Evolutionary conservation across 2,329 filamentous ascomycete genomes (phyloP).

Genomic region (Cercospora beticola): DNA sequence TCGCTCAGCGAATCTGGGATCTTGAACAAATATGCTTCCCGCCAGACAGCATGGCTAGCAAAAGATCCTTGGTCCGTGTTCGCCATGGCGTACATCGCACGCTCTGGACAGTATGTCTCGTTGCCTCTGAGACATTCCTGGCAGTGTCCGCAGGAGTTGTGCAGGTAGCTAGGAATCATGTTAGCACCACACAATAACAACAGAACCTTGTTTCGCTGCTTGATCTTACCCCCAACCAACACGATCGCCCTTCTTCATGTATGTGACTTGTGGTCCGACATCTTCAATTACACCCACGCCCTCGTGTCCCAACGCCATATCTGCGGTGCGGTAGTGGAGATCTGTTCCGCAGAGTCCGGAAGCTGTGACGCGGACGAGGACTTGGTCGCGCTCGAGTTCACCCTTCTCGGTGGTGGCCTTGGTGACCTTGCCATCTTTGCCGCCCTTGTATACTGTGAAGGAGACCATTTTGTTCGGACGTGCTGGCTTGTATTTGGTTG

Average conservation of each 20-base stretch:
- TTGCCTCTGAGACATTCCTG: slow-evolving; percentile 46
- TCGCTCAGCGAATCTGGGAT: slow-evolving; percentile 48
- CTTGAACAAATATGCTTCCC: slow-evolving; percentile 49
- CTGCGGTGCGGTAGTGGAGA: slow-evolving; percentile 37
- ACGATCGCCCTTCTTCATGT: slow-evolving; percentile 53
- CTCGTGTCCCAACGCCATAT: slow-evolving; percentile 56
- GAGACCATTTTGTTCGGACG: slow-evolving; percentile 33
- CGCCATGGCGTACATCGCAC: slow-evolving; percentile 46
- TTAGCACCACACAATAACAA: background rate
- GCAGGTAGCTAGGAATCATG: slow-evolving; percentile 37
- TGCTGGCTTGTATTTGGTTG: background rate
- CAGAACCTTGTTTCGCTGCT: background rate
- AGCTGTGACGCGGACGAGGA: slow-evolving; percentile 63
- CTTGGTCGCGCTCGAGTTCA: slow-evolving; percentile 54
- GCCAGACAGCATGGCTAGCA: slow-evolving; percentile 49
- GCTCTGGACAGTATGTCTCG: slow-evolving; percentile 48
- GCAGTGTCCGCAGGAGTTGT: slow-evolving; percentile 49
- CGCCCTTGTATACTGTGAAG: slow-evolving; percentile 66
- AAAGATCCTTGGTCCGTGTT: slow-evolving; percentile 52
- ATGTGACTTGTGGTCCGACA: slow-evolving; percentile 47
- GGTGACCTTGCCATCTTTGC: slow-evolving; percentile 56
- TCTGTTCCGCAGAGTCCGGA: slow-evolving; percentile 67
- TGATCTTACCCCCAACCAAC: slow-evolving; percentile 48
- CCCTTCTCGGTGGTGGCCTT: slow-evolving; percentile 50
- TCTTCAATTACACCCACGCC: slow-evolving; percentile 54